Base-by-base conservation (phyloP, 129 eudicot species). In the Ambrosia trifida region DNA sequence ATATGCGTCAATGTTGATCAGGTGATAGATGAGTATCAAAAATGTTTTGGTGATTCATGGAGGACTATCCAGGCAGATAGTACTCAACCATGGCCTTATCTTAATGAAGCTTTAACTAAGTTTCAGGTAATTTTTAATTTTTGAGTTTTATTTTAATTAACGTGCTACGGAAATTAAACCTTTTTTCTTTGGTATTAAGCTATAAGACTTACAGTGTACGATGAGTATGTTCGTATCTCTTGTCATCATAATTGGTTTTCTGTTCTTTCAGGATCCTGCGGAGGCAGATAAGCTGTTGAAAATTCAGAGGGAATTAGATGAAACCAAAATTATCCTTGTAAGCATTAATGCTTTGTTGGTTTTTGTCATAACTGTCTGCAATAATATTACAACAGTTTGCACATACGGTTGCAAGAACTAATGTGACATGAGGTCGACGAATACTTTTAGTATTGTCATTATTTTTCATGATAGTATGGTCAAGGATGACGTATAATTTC, bases 211-310 rank as follows among this genome's bases (percentile, higher is more conserved):
- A 35, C 2, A 24, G 13, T 69, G 40, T 35, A 50, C n/a, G 20
- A 7, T 68, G 38, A 56, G 64, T 36, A 35, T 69, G 43, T 11
- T 50, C n/a, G 7, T 30, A 7, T 76, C 44, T 19, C 51, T 69
- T 35, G 4, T 5, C 16, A 28, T 49, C 49, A 32, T 70, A 45
- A 47, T 41, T 46, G 45, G 43, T 57, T 36, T 59, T 54, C 24
- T 0, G 8, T 17, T 16, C 46, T 47, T 73, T 40, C 76, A 93
- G 98, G 98, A 93, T 68, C 98, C 98, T 57, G 95, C 82, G 10
- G 96, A 93, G 79, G 98, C 98, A 58, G 98, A 93, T 81, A 93
- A 93, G 82, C 85, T 93, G 85, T 78, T 93, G 84, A 87, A 76
- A 76, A 89, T 93, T 62, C 98, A 93, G 78, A 77, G 95, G 76